Evolutionary conservation across 176 grass and related monocot genomes (phyloP), one percentile per base, ranked within the genome.

Genomic region (Eremochloa ophiuroides): DNA sequence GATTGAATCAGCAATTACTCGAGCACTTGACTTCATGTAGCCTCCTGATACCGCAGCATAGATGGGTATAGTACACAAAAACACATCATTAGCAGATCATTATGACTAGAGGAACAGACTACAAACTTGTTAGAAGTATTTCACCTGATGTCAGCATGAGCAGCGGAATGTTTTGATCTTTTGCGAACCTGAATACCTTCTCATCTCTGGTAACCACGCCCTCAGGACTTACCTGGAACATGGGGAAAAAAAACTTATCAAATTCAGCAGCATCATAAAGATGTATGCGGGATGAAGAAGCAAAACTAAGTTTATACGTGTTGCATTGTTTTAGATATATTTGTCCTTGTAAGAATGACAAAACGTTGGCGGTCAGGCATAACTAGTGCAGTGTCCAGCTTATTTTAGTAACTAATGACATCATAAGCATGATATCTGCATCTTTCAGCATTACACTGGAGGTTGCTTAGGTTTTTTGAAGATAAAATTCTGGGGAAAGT

Each of bases 61-160:
- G 25, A 73, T 56, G 22, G 34, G 29, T 4, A 23, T 47, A 3
- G 20, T 42, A 22, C 53, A 84, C n/a, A 63, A 14, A 9, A 48
- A 46, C 65, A 66, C 1, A 3, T 17, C 8, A 29, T 74, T 74
- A 84, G 48, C 46, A 9, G 16, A 13, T 38, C 18, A 7, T 18
- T 26, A 31, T 7, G 5, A 65, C 27, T 82, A 14, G 53, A 1
- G 7, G 18, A 71, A 64, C 1, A 53, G 63, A 31, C 17, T 22
- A 84, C 0, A 50, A n/a, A 79, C 42, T 4, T 40, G 62, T 7
- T 26, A 29, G 8, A 65, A 67, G 35, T 79, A n/a, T 35, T 39
- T 81, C 73, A 94, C 95, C 95, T 91, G 95, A 98, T 76, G 92
- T 98, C 42, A 93, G 82, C 95, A 98, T 98, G 50, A 93, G 48